These are phyloP conservation scores for Phytophthora hibernalis DNA, from an alignment of 352 stramenopile species.

Conservation along the genomic window DNA sequence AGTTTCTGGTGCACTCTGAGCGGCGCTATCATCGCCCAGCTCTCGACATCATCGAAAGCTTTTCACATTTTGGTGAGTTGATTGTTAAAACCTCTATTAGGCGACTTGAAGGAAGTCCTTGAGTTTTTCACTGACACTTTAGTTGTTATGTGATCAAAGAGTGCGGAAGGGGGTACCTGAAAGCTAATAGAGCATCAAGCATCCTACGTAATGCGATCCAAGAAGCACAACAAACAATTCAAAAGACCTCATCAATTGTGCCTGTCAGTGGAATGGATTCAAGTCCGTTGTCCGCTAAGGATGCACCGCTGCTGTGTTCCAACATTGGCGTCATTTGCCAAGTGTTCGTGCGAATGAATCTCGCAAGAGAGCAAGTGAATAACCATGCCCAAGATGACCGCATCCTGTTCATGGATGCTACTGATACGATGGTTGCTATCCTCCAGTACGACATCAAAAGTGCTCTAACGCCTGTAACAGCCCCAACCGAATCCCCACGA, in stretches of 20 bases:
- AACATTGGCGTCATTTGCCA: conserved; percentile 45
- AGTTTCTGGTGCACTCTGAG: conserved; percentile 41
- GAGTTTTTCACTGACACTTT: not conserved
- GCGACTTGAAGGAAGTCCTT: not conserved
- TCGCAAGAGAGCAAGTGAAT: conserved; percentile 35
- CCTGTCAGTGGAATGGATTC: conserved; percentile 29
- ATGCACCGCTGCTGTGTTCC: conserved; percentile 35
- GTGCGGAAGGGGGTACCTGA: conserved; percentile 21
- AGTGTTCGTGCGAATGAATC: conserved; percentile 48
- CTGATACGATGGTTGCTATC: conserved; percentile 48
- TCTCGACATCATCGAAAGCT: conserved; percentile 57
- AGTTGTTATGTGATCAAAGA: conserved; percentile 10
- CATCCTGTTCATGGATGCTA: conserved; percentile 24
- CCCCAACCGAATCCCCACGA: conserved; percentile 19
- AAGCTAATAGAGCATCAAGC: conserved; percentile 15
- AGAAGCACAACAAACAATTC: conserved; percentile 32
- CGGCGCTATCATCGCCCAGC: conserved; percentile 46
- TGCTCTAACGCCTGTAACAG: conserved; percentile 20
- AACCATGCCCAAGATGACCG: not conserved
- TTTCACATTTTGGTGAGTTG: conserved; percentile 58
- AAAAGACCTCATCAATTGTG: conserved; percentile 26
- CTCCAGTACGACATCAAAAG: conserved; percentile 48
- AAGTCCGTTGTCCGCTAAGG: conserved; percentile 38
- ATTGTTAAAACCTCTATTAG: not conserved
- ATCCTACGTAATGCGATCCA: conserved; percentile 20